A percentile compares a stretch with the other conserved stretches of the same genome.
Evolutionary conservation across 2,329 filamentous ascomycete species (phyloP).

Genomic region (Hymenoscyphus fraxineus): DNA sequence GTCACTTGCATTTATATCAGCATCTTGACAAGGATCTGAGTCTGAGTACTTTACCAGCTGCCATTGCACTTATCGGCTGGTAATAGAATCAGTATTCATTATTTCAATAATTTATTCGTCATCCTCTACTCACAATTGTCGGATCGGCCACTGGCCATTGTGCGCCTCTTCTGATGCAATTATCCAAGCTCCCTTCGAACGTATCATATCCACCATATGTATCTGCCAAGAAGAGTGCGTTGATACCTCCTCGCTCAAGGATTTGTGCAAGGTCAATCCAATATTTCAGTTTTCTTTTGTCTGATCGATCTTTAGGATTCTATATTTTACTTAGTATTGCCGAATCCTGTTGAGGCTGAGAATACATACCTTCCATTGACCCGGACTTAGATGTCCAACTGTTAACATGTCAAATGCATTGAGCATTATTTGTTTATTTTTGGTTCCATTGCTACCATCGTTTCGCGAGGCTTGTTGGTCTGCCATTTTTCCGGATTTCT

Average conservation of each 20-base stretch:
- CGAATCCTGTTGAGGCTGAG: not conserved
- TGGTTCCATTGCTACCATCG: not conserved
- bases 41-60: conserved; percentile 39
- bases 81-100: not conserved
- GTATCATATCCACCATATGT: conserved; percentile 60
- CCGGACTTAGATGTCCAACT: conserved; percentile 60
- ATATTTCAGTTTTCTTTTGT: conserved; percentile 57
- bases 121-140: conserved; percentile 47
- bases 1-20: conserved; percentile 42
- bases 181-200: conserved; percentile 53
- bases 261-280: conserved; percentile 63
- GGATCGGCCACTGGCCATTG: conserved; percentile 70
- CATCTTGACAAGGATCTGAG: not conserved
- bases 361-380: conserved; percentile 60
- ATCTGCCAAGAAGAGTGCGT: conserved; percentile 62
- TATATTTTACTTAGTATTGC: conserved; percentile 27
- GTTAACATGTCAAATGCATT: conserved; percentile 67
- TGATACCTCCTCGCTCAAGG: conserved; percentile 59
- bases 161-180: conserved; percentile 58
- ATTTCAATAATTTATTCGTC: not conserved
- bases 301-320: conserved; percentile 59
- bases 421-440: conserved; percentile 54
- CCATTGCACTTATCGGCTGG: conserved; percentile 62
- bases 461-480: not conserved
- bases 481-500: not conserved